phyloP scores from a whole-genome alignment of 768 basidiomycete genomes.

The Mycena alexandri region DNA sequence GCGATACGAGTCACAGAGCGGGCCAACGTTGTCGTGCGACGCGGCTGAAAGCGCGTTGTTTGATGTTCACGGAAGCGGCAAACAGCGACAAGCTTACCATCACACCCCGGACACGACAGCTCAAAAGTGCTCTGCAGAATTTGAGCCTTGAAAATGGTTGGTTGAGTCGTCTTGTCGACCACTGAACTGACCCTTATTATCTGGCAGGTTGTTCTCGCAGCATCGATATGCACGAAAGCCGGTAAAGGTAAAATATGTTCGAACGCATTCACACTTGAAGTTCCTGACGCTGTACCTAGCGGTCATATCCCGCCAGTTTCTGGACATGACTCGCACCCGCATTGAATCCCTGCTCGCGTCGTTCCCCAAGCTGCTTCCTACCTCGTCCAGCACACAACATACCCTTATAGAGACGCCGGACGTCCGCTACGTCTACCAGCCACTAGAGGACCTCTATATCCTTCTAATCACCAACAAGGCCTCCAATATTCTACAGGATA shows the following conservation, averaged over 20 bases:
- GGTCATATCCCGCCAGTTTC: conserved; percentile 95
- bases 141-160: conserved; percentile 17
- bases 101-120: conserved; percentile 27
- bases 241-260: conserved; percentile 78
- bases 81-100: neutral
- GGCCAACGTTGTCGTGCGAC: too few relatives aligned
- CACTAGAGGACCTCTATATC: conserved; percentile 96
- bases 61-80: neutral
- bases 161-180: neutral
- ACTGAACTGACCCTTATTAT: neutral
- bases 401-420: conserved; percentile 97
- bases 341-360: conserved; percentile 97
- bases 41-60: conserved; percentile 3
- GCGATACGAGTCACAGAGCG: too few relatives aligned
- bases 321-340: conserved; percentile 90
- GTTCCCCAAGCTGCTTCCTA: conserved; percentile 91
- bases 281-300: conserved; percentile 60
- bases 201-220: conserved; percentile 88
- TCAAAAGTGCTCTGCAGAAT: conserved; percentile 8
- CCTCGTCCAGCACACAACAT: conserved; percentile 91
- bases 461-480: conserved; percentile 98
- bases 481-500: conserved; percentile 98
- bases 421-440: conserved; percentile 97
- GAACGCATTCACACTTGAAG: conserved; percentile 1
- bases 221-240: conserved; percentile 94